Conservation (phyloP, 2,329 filamentous ascomycete species). For the Scleromitrula shiraiana region DNA sequence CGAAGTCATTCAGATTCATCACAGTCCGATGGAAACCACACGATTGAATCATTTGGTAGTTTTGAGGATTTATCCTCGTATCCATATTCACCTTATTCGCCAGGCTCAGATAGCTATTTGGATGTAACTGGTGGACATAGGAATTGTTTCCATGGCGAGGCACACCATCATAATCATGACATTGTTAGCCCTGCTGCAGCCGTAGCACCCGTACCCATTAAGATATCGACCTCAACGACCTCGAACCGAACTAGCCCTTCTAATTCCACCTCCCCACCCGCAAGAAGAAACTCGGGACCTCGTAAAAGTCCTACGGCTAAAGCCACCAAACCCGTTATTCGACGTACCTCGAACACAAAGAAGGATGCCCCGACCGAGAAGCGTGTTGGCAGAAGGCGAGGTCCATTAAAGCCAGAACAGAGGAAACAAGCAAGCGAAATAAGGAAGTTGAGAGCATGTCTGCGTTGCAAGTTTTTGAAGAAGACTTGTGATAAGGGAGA, state of each 20-base stretch:
- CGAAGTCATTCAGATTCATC: conserved; percentile 82
- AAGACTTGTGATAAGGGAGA: conserved; percentile 98
- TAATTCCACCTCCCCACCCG: conserved; percentile 50
- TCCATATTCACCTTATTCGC: conserved; percentile 71
- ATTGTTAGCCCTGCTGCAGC: conserved; percentile 60
- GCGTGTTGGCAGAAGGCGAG: conserved; percentile 83
- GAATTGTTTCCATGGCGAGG: conserved; percentile 53
- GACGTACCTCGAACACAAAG: conserved; percentile 69
- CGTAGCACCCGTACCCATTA: conserved; percentile 62
- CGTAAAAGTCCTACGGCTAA: conserved; percentile 60
- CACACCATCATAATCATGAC: conserved; percentile 41
- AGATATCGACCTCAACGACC: conserved; percentile 49
- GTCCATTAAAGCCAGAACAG: conserved; percentile 85
- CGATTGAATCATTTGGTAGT: conserved; percentile 54
- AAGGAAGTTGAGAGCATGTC: conserved; percentile 83
- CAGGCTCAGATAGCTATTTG: conserved; percentile 66
- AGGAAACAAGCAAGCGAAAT: conserved; percentile 96
- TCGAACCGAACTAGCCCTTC: conserved; percentile 54
- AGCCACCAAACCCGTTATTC: conserved; percentile 74
- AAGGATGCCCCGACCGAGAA: conserved; percentile 76
- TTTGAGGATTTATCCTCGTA: conserved; percentile 67
- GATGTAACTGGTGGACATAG: conserved; percentile 48
- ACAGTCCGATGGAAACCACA: conserved; percentile 58
- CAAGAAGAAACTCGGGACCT: conserved; percentile 60
- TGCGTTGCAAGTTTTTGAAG: conserved; percentile 97